These are phyloP conservation scores for Alternaria sp. DNA, from an alignment of 2,329 filamentous ascomycete genomes.

Conservation along the genomic window DNA sequence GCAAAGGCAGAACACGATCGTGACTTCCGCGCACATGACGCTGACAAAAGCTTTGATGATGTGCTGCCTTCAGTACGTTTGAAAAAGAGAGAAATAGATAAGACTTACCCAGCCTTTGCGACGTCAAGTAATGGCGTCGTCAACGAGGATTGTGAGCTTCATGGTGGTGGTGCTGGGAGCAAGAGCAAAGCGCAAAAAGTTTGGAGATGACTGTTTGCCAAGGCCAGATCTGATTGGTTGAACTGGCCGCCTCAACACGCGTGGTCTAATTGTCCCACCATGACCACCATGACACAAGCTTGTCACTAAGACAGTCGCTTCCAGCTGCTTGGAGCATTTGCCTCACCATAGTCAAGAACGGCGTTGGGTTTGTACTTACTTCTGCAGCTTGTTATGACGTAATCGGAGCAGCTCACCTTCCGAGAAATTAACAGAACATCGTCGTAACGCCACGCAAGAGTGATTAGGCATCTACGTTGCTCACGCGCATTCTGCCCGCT, in stretches of 20 bases:
- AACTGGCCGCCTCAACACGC: not conserved
- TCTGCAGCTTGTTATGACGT: conserved; percentile 12
- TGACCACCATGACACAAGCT: not conserved
- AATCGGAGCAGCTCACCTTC: conserved; percentile 12
- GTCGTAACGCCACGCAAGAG: conserved; percentile 10
- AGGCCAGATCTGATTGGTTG: conserved; percentile 16
- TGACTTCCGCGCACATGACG: not conserved
- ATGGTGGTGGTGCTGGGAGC: conserved; percentile 17
- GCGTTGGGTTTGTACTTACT: not conserved
- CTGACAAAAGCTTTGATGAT: not conserved
- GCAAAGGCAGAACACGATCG: conserved; percentile 1
- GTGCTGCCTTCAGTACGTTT: not conserved
- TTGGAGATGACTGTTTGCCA: conserved; percentile 17
- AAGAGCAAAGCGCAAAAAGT: conserved; percentile 17
- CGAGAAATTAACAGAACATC: conserved; percentile 6
- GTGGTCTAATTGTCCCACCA: not conserved
- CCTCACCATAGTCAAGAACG: not conserved
- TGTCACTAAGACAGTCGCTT: not conserved
- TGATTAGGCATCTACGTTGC: conserved; percentile 1
- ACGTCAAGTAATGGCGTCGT: conserved; percentile 23
- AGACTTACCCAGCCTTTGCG: conserved; percentile 21
- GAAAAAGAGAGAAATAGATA: not conserved
- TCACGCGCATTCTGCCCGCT: conserved; percentile 2
- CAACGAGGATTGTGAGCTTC: conserved; percentile 17
- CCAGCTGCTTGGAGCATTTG: not conserved